Evolutionary conservation across 1,139 yeast genomes (phyloP), one percentile per base, ranked within the genome.

Genomic region (Suhomyces atakaporum): DNA sequence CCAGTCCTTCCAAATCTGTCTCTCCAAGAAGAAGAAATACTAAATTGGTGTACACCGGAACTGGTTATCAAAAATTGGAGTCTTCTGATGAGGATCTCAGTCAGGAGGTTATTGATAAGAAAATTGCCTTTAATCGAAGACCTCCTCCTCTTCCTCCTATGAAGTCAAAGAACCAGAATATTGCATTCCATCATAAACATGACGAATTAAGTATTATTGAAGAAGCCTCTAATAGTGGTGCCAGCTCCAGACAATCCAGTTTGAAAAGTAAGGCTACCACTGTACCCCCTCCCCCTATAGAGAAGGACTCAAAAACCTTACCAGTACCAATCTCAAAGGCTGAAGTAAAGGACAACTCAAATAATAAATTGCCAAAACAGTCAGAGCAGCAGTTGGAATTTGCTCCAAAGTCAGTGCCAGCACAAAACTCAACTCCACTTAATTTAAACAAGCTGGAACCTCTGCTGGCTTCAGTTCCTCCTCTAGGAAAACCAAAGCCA

Each of bases 131-230:
- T 15, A 40, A 57, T 9, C 55, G 54, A 18, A 46, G 54, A 3
- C 46, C 33, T 6, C 42, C 58, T 31, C 43, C 58, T 28, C 46
- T 62, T 11, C 45, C 53, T 1, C 32, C 46, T 1, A 40, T 42
- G 7, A 25, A 36, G 3, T 44, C 38, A 29, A 50, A 47, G 29
- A 35, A 43, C 14, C 31, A 31, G 34, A 57, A 53, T 35, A 40
- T 47, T 9, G 43, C 43, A 1, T 40, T 45, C 21, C 53, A 49
- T 25, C 45, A 47, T 10, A 52, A 47, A 16, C 43, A 43, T 2
- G 73, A 69, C 44, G 73, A 64, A 31, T 58, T 71, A 39, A 71
- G 77, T 48, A 60, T 69, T 11, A 70, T 71, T 24, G 75, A 70
- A 45, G 77, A 71, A 42, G 62, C 54, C 25, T 60, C 73, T 9